Evolutionary conservation across 768 basidiomycete genomes (phyloP).

Genomic region (Naganishia kalamii): DNA sequence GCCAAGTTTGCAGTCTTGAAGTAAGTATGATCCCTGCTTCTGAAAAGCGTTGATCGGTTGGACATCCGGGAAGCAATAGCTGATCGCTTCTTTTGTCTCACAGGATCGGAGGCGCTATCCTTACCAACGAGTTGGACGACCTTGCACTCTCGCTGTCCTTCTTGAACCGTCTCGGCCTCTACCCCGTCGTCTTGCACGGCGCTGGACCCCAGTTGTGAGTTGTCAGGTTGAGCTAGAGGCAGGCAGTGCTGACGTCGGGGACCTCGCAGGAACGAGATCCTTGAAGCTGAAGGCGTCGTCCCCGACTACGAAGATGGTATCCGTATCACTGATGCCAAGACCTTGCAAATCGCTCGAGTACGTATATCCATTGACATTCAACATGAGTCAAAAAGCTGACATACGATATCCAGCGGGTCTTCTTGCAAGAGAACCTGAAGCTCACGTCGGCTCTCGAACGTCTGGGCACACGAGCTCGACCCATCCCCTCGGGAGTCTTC

Average conservation of each 20-base stretch:
- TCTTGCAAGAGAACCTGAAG: slow-evolving; percentile 93
- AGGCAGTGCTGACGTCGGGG: neutral
- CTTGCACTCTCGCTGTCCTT: slow-evolving; percentile 92
- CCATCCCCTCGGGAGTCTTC: slow-evolving; percentile 96
- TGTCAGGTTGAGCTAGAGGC: neutral
- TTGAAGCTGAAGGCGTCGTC: slow-evolving; percentile 84
- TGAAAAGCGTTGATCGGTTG: neutral
- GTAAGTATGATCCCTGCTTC: slow-evolving; percentile 25
- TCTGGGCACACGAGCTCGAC: slow-evolving; percentile 91
- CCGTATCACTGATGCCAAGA: slow-evolving; percentile 91
- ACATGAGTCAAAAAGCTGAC: neutral
- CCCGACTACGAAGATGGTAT: slow-evolving; percentile 98
- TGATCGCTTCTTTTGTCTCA: slow-evolving; percentile 7
- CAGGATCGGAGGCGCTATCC: slow-evolving; percentile 82
- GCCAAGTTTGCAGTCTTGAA: slow-evolving; percentile 98
- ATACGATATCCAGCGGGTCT: slow-evolving; percentile 57
- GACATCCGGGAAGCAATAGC: neutral
- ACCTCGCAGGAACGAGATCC: slow-evolving; percentile 62
- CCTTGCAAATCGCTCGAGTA: slow-evolving; percentile 78
- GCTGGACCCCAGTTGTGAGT: slow-evolving; percentile 71
- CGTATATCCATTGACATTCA: slow-evolving; percentile 7
- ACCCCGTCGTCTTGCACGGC: slow-evolving; percentile 93
- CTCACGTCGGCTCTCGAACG: slow-evolving; percentile 87
- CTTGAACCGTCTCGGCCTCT: slow-evolving; percentile 93
- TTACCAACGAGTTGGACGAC: slow-evolving; percentile 78